phyloP scores from a whole-genome alignment of 805 yeast genomes.

The Candida stauntonica region DNA sequence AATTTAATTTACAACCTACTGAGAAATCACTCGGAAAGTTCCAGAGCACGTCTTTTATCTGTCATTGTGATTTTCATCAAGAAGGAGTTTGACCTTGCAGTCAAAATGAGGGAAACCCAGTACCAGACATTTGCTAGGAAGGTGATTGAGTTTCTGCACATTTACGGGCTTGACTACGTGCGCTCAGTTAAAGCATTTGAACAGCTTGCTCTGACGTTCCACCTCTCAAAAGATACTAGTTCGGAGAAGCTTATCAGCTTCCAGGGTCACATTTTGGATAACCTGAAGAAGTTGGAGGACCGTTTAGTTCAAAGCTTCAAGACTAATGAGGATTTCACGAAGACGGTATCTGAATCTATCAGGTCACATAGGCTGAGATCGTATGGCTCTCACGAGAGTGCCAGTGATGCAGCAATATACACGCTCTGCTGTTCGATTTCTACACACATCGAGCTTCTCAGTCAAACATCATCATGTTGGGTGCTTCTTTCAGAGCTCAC shows the following conservation, averaged over 20 bases:
- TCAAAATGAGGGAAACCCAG: conserved; percentile 1
- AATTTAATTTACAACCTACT: conserved; percentile 17
- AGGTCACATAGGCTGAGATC: conserved; percentile 6
- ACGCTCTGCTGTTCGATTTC: conserved; percentile 20
- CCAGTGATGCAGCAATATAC: conserved; percentile 19
- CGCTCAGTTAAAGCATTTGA: conserved; percentile 13
- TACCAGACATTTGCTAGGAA: conserved; percentile 15
- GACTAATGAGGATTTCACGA: conserved; percentile 6
- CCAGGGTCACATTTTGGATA: conserved; percentile 16
- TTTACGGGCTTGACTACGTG: conserved; percentile 16
- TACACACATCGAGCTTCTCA: conserved; percentile 14
- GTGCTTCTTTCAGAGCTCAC: conserved; percentile 14
- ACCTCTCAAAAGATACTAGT: conserved; percentile 8
- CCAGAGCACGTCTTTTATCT: conserved; percentile 15
- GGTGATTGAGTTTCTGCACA: conserved; percentile 17
- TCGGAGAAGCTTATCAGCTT: conserved; percentile 11
- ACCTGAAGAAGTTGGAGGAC: conserved; percentile 14
- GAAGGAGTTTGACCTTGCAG: conserved; percentile 11
- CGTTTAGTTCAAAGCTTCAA: conserved; percentile 13
- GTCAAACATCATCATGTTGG: conserved; percentile 18
- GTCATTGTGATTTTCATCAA: conserved; percentile 15
- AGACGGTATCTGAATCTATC: conserved; percentile 6
- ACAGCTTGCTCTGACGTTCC: conserved; percentile 9
- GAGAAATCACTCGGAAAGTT: conserved; percentile 8
- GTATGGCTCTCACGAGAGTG: conserved; percentile 4